phyloP scores from a whole-genome alignment of 2,329 filamentous ascomycete species.

The Pezicula radicicola region DNA sequence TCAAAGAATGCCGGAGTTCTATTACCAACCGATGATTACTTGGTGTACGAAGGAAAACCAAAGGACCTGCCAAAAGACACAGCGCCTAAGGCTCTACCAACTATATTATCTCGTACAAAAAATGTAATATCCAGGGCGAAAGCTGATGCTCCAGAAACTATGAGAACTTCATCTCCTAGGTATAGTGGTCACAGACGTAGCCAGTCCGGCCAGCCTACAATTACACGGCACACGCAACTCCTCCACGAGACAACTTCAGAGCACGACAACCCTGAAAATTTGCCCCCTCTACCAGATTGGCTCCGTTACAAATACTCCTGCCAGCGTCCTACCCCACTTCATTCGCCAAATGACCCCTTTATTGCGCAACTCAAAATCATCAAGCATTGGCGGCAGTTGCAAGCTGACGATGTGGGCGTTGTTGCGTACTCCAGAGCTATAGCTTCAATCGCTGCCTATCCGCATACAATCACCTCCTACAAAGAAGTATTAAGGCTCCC shows the following conservation, averaged over 20 bases:
- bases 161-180: constrained; percentile 20
- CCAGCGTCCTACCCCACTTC: constrained; percentile 68
- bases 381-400: constrained; percentile 65
- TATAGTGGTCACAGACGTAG: constrained; percentile 10
- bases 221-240: constrained; percentile 42
- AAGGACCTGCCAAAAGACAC: constrained; percentile 3
- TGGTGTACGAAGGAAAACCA: constrained; percentile 48
- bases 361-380: constrained; percentile 73
- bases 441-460: constrained; percentile 79
- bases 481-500: constrained; percentile 55
- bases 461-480: constrained; percentile 34
- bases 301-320: constrained; percentile 72
- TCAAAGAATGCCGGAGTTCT: constrained; percentile 42
- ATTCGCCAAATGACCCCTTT: constrained; percentile 73
- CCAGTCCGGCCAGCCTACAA: constrained; percentile 3
- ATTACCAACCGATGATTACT: constrained; percentile 47
- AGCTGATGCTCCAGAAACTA: constrained; percentile 15
- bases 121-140: constrained; percentile 25
- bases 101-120: constrained; percentile 12
- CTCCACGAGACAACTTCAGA: constrained; percentile 74
- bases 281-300: constrained; percentile 68
- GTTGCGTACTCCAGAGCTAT: constrained; percentile 87
- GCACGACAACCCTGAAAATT: constrained; percentile 53
- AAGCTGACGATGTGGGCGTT: constrained; percentile 73
- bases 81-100: constrained; percentile 21